Base-by-base conservation (phyloP, 2,329 filamentous ascomycete species). In the Aspergillus texensis region DNA sequence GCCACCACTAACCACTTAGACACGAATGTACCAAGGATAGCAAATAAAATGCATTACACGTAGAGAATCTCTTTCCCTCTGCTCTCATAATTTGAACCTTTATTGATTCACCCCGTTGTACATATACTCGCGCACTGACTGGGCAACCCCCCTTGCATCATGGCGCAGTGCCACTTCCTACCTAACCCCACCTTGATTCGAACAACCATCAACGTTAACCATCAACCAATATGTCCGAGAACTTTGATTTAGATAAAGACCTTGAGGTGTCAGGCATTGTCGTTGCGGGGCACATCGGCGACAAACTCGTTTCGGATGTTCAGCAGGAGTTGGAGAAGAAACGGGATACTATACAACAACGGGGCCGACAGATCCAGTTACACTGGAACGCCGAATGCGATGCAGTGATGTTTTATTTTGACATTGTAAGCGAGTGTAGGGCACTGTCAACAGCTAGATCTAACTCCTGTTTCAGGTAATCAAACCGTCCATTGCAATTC, bases 191-290 rank as follows among this genome's bases (percentile, higher is more conserved):
- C 48, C 48, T 52, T 34, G 14, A 32, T 11, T 32, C 30, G 28
- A 12, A 32, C 48, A 52, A 32, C 48, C 11, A n/a, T 32, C 48
- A 52, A 52, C 28, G 8, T 11, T 32, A 19, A 32, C 48, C 14
- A 30, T n/a, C 48, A n/a, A 52, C 26, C 48, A 52, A 30, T 52
- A 52, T 52, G 48, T n/a, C 48, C 48, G 48, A 52, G 48, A 52
- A 30, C 48, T 32, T n/a, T n/a, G 48, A 52, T 21, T n/a, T 32
- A 52, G 48, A 52, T 32, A 52, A 32, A 32, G 48, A 52, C 9
- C 48, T 52, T 21, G 16, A 32, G 28, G 9, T n/a, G 21, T 32
- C 48, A 12, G 48, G 48, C n/a, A 52, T 52, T 19, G 28, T 52
- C 16, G 19, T 52, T 21, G 28, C 48, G 19, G 48, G 28, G 14